phyloP scores from a whole-genome alignment of 441 rosid genomes.

The Populus hybrid region DNA sequence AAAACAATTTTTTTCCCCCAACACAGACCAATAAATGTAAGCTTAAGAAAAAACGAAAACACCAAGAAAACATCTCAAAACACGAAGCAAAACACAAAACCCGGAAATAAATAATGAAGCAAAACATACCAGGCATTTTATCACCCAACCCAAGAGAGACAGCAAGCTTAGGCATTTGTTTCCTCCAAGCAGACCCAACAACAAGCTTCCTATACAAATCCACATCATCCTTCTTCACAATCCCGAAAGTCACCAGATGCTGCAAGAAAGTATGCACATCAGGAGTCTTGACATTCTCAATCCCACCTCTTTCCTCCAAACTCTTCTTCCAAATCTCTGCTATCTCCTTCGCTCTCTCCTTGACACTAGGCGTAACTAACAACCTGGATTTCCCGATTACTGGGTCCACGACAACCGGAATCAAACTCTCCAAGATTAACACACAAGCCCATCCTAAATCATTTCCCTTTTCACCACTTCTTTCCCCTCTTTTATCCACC shows the following conservation, averaged over 20 bases:
- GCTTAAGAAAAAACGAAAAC: not conserved
- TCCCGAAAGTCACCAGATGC: constrained; percentile 93
- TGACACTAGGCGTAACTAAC: constrained; percentile 69
- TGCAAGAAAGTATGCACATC: constrained; percentile 97
- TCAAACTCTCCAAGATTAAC: constrained; percentile 75
- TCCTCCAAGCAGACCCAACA: constrained; percentile 90
- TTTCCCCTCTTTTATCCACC: constrained; percentile 62
- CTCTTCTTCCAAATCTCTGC: constrained; percentile 94
- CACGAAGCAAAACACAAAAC: not conserved
- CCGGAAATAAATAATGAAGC: not conserved
- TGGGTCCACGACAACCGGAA: constrained; percentile 87
- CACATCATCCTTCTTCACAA: constrained; percentile 75
- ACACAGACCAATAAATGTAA: not conserved
- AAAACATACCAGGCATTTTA: constrained; percentile 81
- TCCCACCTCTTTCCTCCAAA: constrained; percentile 85
- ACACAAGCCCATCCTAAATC: constrained; percentile 99
- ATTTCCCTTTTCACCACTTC: constrained; percentile 38
- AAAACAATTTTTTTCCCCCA: not conserved
- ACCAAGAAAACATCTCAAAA: not conserved
- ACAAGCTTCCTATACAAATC: constrained; percentile 83
- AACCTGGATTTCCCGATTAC: constrained; percentile 73
- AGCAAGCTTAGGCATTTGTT: constrained; percentile 98
- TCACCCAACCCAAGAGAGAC: constrained; percentile 87
- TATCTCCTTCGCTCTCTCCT: constrained; percentile 68
- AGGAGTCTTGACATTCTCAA: constrained; percentile 91